Conservation (phyloP, 1,284 basidiomycete species). For the Sutorius eximius region DNA sequence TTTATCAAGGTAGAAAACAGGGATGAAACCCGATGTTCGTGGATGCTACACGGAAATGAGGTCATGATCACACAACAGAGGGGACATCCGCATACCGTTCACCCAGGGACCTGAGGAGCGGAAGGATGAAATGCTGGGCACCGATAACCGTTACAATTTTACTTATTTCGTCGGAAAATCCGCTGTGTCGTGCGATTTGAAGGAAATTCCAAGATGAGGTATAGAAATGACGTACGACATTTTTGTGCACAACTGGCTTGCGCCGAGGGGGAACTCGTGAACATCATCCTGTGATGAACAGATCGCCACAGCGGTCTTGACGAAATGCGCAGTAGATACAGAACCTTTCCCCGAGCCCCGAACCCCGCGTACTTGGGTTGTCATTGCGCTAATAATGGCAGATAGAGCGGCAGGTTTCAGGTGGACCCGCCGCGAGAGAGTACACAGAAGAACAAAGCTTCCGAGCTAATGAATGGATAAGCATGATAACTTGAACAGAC, state of each 20-base stretch:
- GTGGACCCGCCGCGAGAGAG: conserved; percentile 62
- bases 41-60: conserved; percentile 39
- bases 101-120: conserved; percentile 48
- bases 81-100: conserved; percentile 39
- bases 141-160: conserved; percentile 49
- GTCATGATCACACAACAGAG: background rate
- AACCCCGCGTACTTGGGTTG: conserved; percentile 43
- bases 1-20: conserved; percentile 49
- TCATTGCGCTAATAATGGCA: conserved; percentile 55
- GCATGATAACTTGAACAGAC: background rate
- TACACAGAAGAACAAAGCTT: conserved; percentile 67
- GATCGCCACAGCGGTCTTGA: conserved; percentile 32
- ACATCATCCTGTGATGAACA: conserved; percentile 29
- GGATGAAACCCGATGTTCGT: conserved; percentile 39
- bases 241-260: conserved; percentile 19
- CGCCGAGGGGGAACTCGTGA: conserved; percentile 13
- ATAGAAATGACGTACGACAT: conserved; percentile 30
- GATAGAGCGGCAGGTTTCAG: conserved; percentile 58
- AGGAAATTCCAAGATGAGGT: background rate
- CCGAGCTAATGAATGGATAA: conserved; percentile 52
- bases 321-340: conserved; percentile 19
- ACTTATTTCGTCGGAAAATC: conserved; percentile 48
- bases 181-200: conserved; percentile 36
- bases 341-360: conserved; percentile 22
- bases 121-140: conserved; percentile 57